Conservation (phyloP, 2,329 filamentous ascomycete genomes). For the Venturia carpophila region DNA sequence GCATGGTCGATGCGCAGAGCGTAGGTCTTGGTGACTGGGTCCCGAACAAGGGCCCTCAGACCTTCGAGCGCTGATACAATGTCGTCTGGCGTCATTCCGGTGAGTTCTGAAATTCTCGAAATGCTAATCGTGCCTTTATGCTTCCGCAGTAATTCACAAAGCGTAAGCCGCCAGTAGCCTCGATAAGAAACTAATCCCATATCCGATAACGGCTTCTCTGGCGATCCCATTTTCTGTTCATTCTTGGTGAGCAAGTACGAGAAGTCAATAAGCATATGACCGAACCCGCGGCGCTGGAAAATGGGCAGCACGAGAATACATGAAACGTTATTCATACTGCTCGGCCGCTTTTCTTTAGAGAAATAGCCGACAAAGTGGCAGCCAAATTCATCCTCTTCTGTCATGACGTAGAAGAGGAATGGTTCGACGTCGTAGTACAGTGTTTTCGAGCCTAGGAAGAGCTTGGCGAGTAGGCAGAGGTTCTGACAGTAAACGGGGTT, state of each 20-base stretch:
- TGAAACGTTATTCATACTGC: slow-evolving; percentile 93
- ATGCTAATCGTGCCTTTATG: slow-evolving; percentile 51
- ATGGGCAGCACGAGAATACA: slow-evolving; percentile 95
- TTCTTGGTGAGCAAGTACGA: slow-evolving; percentile 92
- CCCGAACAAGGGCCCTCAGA: slow-evolving; percentile 77
- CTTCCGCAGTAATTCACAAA: slow-evolving; percentile 75
- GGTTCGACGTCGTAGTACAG: slow-evolving; percentile 97
- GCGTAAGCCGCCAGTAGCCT: slow-evolving; percentile 88
- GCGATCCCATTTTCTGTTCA: slow-evolving; percentile 88
- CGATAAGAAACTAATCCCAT: slow-evolving; percentile 97
- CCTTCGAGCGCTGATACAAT: slow-evolving; percentile 91
- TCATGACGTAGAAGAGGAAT: slow-evolving; percentile 95
- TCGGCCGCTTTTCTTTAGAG: slow-evolving; percentile 93
- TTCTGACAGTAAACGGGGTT: slow-evolving; percentile 99
- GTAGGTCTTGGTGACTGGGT: slow-evolving; percentile 81
- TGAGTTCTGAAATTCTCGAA: slow-evolving; percentile 69
- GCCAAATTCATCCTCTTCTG: slow-evolving; percentile 81
- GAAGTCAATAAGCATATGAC: slow-evolving; percentile 94
- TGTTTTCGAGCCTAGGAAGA: slow-evolving; percentile 97
- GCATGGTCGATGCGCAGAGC: slow-evolving; percentile 78
- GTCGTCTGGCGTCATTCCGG: slow-evolving; percentile 92
- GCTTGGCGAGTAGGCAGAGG: slow-evolving; percentile 86
- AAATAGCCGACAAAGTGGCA: slow-evolving; percentile 99
- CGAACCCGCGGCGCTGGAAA: slow-evolving; percentile 94
- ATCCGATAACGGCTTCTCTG: slow-evolving; percentile 93